A percentile compares a stretch with the other conserved stretches of the same genome.
phyloP scores from a whole-genome alignment of 2,329 filamentous ascomycete genomes.

The Ceratocystis huliohia region DNA sequence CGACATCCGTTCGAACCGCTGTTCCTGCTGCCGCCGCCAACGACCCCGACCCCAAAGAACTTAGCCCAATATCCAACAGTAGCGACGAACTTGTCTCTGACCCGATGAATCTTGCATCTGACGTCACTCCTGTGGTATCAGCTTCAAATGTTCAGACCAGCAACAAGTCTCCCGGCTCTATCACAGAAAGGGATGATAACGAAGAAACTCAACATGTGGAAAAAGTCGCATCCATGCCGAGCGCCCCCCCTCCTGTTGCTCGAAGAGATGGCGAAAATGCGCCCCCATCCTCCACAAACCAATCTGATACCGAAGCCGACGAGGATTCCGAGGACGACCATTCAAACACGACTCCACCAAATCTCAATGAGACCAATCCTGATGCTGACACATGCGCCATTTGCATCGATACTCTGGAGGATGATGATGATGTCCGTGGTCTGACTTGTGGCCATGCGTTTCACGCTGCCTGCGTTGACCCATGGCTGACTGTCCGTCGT shows the following conservation, averaged over 20 bases:
- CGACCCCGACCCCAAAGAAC: background rate
- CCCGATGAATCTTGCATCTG: background rate
- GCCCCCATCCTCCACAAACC: slow-evolving; percentile 17
- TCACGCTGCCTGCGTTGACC: slow-evolving; percentile 89
- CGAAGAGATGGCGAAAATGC: slow-evolving; percentile 11
- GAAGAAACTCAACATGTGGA: slow-evolving; percentile 22
- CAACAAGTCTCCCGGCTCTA: background rate
- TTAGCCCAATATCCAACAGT: background rate
- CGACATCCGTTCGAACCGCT: slow-evolving; percentile 24
- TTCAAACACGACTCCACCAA: slow-evolving; percentile 63
- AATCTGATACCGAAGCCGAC: slow-evolving; percentile 36
- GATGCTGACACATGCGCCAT: slow-evolving; percentile 93
- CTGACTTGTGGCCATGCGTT: slow-evolving; percentile 96
- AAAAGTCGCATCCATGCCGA: slow-evolving; percentile 10
- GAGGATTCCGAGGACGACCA: slow-evolving; percentile 66
- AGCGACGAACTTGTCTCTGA: background rate
- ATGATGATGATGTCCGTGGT: slow-evolving; percentile 89
- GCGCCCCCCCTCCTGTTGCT: slow-evolving; percentile 14
- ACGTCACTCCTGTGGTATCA: background rate
- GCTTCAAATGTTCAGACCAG: background rate
- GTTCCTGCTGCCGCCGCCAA: background rate
- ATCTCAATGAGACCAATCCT: slow-evolving; percentile 52
- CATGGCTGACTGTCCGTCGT: slow-evolving; percentile 86
- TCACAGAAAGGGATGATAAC: slow-evolving; percentile 23
- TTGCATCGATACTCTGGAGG: slow-evolving; percentile 85